phyloP scores from a whole-genome alignment of 1,284 basidiomycete genomes.

The Leccinum pachyderme region DNA sequence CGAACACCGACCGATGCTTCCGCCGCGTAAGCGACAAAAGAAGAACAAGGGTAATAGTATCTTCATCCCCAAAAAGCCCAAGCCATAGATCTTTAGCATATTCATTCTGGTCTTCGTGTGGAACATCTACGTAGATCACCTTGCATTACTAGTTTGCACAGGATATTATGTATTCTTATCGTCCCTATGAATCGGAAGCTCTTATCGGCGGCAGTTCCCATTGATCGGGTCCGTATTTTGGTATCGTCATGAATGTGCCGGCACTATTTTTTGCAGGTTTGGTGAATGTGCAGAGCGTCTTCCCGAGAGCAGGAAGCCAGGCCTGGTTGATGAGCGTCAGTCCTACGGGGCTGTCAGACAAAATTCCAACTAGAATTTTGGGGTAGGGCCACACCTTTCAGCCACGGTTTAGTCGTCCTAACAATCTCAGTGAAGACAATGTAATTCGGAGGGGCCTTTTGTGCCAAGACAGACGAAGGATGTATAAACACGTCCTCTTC shows the following conservation, averaged over 20 bases:
- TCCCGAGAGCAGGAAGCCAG: slow-evolving; percentile 86
- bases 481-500: slow-evolving; percentile 91
- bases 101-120: background rate
- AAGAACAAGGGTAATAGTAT: slow-evolving; percentile 40
- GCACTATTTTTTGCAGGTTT: slow-evolving; percentile 76
- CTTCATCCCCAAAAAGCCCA: slow-evolving; percentile 49
- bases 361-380: background rate
- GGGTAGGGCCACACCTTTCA: slow-evolving; percentile 62
- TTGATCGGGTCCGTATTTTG: slow-evolving; percentile 78
- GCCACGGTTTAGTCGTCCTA: slow-evolving; percentile 70
- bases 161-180: slow-evolving; percentile 21
- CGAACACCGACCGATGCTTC: slow-evolving; percentile 15
- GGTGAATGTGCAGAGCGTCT: slow-evolving; percentile 83
- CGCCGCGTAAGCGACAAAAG: slow-evolving; percentile 38
- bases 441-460: slow-evolving; percentile 79
- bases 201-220: slow-evolving; percentile 85
- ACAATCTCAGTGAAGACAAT: slow-evolving; percentile 84
- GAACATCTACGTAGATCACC: slow-evolving; percentile 9
- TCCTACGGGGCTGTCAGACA: slow-evolving; percentile 42
- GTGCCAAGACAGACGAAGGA: slow-evolving; percentile 80
- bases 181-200: slow-evolving; percentile 26
- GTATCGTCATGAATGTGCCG: slow-evolving; percentile 69
- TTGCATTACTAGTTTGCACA: slow-evolving; percentile 5
- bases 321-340: slow-evolving; percentile 85
- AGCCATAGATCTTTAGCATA: slow-evolving; percentile 16